Conservation (phyloP, 257 asterid species). For the Solanum pinnatisectum region DNA sequence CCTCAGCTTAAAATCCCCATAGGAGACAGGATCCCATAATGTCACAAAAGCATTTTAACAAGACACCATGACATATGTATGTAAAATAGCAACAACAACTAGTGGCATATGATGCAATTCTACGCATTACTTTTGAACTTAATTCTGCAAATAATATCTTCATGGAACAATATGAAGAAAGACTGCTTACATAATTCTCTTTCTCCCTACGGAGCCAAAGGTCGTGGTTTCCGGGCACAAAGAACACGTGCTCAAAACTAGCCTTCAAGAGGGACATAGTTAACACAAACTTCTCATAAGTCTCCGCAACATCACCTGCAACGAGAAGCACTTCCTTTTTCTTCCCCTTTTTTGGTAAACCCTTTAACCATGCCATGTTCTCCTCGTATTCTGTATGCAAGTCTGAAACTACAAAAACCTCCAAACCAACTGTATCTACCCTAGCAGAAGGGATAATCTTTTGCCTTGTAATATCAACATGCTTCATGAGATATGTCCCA, state of each 20-base stretch:
- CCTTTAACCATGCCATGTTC: slow-evolving; percentile 64
- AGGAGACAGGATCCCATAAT: neutral
- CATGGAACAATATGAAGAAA: neutral
- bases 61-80: neutral
- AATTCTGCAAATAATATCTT: neutral
- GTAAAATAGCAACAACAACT: neutral
- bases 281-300: slow-evolving; percentile 35
- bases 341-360: slow-evolving; percentile 17
- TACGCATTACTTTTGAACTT: neutral
- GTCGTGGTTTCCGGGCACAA: slow-evolving; percentile 85
- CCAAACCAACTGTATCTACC: slow-evolving; percentile 15
- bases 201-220: slow-evolving; percentile 74
- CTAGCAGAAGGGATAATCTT: slow-evolving; percentile 21
- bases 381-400: slow-evolving; percentile 75
- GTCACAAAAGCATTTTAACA: neutral
- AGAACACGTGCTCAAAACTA: slow-evolving; percentile 57
- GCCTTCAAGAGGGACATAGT: slow-evolving; percentile 72
- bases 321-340: slow-evolving; percentile 51
- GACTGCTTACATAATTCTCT: slow-evolving; percentile 29
- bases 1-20: neutral
- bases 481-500: neutral
- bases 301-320: slow-evolving; percentile 94
- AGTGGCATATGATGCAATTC: neutral
- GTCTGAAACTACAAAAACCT: slow-evolving; percentile 67
- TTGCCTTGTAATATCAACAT: slow-evolving; percentile 24